Evolutionary conservation across 1,139 yeast genomes (phyloP).

Genomic region (Hemisphaericaspora xylofermentans): DNA sequence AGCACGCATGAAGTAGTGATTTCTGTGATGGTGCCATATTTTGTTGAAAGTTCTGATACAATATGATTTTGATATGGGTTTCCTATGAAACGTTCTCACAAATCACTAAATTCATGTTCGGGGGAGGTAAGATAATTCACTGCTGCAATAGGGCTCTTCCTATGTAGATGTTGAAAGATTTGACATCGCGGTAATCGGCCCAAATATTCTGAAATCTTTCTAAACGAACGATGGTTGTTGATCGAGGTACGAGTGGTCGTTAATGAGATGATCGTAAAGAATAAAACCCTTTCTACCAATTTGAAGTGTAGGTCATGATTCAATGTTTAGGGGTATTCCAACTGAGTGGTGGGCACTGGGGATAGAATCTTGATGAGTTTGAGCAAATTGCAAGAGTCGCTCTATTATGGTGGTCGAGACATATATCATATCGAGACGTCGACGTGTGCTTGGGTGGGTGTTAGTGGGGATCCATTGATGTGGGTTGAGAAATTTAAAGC

Average conservation of each 20-base stretch:
- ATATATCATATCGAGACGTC: neutral
- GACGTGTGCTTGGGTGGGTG: neutral
- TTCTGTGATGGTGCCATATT: neutral
- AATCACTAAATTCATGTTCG: neutral
- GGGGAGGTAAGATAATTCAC: too few relatives aligned
- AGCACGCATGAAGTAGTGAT: neutral
- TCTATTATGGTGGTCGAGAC: neutral
- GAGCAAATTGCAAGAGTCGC: neutral
- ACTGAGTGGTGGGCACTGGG: neutral
- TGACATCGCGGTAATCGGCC: too few relatives aligned
- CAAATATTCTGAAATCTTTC: neutral
- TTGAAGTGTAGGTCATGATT: neutral
- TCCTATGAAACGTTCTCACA: neutral
- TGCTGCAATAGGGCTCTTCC: too few relatives aligned
- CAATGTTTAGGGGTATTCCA: neutral
- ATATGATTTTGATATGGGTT: neutral
- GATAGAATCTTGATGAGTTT: neutral
- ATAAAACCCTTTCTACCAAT: neutral
- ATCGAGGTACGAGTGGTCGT: neutral
- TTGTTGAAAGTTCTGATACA: neutral
- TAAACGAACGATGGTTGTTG: neutral
- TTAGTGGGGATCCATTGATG: neutral
- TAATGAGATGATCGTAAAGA: neutral
- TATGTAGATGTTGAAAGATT: too few relatives aligned
- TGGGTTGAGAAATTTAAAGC: neutral